Conservation (phyloP, 257 asterid species). For the Jaltomata sinuosa region DNA sequence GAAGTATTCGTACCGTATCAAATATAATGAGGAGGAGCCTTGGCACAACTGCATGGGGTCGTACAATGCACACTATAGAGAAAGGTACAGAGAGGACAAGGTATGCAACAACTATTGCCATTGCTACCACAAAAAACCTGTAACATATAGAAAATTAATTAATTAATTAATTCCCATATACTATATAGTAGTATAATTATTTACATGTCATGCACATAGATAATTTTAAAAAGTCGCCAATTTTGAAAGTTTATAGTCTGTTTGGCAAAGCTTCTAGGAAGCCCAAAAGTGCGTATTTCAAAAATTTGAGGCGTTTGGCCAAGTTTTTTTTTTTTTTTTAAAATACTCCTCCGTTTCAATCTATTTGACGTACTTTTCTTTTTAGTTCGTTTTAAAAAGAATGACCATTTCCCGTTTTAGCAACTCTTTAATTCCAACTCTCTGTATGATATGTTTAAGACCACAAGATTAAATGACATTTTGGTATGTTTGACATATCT, state of each 20-base stretch:
- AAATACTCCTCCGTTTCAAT: too few relatives aligned
- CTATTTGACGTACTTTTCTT: too few relatives aligned
- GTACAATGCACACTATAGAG: conserved; percentile 48
- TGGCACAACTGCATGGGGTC: conserved; percentile 28
- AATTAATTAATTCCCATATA: background rate
- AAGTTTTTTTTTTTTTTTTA: too few relatives aligned
- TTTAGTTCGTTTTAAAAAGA: too few relatives aligned
- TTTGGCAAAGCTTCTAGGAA: background rate
- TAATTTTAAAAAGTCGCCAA: background rate
- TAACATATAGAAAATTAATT: background rate
- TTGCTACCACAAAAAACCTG: conserved; percentile 69
- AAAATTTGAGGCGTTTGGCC: background rate
- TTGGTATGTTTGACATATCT: too few relatives aligned
- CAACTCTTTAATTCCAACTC: too few relatives aligned
- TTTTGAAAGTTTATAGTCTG: background rate
- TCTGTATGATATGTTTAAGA: too few relatives aligned
- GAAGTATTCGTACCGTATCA: conserved; percentile 40
- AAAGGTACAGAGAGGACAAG: conserved; percentile 63
- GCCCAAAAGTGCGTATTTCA: background rate
- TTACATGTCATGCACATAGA: background rate
- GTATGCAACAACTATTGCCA: conserved; percentile 47
- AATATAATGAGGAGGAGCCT: conserved; percentile 20
- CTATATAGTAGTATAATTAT: background rate
- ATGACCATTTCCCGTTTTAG: too few relatives aligned
- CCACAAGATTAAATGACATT: too few relatives aligned